A percentile compares a stretch with the other conserved stretches of the same genome.
phyloP scores from a whole-genome alignment of 495 filamentous ascomycete genomes.

The Trichoderma virens region DNA sequence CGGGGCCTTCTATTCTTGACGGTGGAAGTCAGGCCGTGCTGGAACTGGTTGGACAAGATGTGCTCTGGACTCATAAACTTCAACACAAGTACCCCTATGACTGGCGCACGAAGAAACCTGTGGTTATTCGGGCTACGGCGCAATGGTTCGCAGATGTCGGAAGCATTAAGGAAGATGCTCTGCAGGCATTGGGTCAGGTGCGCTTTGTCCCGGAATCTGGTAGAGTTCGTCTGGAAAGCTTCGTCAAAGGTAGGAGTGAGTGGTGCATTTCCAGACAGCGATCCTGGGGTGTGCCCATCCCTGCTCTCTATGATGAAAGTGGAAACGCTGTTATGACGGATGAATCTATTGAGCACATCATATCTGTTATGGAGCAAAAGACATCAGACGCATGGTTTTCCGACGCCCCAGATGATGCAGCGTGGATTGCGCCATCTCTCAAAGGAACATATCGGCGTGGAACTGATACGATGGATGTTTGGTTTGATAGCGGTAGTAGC shows the following conservation, averaged over 20 bases:
- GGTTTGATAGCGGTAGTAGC: conserved; percentile 97
- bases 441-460: conserved; percentile 56
- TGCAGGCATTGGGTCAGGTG: conserved; percentile 61
- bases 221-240: conserved; percentile 65
- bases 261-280: conserved; percentile 99
- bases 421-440: conserved; percentile 62
- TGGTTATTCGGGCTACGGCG: conserved; percentile 84
- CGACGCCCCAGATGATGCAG: conserved; percentile 60
- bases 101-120: conserved; percentile 88
- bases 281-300: conserved; percentile 94
- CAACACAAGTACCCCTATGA: conserved; percentile 95
- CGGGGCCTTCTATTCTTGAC: conserved; percentile 32
- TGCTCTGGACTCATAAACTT: conserved; percentile 62
- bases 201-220: conserved; percentile 70
- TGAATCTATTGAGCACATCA: conserved; percentile 77
- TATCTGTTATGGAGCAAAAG: conserved; percentile 62
- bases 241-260: conserved; percentile 78
- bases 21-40: conserved; percentile 64
- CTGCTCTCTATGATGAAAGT: conserved; percentile 69
- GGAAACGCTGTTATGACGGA: conserved; percentile 67
- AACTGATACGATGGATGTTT: conserved; percentile 98
- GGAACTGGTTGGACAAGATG: conserved; percentile 47
- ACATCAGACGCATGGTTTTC: conserved; percentile 94
- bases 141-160: conserved; percentile 97
- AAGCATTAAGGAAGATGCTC: conserved; percentile 63